A percentile compares a stretch with the other conserved stretches of the same genome.
phyloP scores from a whole-genome alignment of 2,329 filamentous ascomycete species.

The Aspergillus neoniger region DNA sequence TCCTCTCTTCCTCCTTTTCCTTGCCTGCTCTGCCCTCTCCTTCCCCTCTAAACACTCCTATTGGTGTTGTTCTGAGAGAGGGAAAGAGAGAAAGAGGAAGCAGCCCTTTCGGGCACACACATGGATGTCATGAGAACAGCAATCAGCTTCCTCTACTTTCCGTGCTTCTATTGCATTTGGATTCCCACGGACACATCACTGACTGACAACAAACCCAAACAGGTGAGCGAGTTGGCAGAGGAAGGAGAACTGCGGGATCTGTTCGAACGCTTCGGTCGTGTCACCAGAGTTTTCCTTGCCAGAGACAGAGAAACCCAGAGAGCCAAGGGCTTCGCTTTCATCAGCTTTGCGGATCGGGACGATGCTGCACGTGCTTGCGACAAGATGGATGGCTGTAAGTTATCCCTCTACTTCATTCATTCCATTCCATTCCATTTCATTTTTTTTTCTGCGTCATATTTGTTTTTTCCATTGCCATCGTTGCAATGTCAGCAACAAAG shows the following conservation, averaged over 20 bases:
- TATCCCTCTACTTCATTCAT: constrained; percentile 4
- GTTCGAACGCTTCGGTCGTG: constrained; percentile 95
- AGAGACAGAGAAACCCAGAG: constrained; percentile 95
- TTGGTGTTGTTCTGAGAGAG: background rate
- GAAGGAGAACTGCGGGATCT: constrained; percentile 93
- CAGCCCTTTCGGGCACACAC: background rate
- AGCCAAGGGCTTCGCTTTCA: constrained; percentile 98
- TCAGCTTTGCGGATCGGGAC: constrained; percentile 86
- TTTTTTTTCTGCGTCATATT: background rate
- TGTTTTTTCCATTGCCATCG: constrained; percentile 1
- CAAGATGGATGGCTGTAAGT: constrained; percentile 92
- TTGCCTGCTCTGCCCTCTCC: background rate
- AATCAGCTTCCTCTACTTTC: constrained; percentile 13
- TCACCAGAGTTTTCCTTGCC: constrained; percentile 95
- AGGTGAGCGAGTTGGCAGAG: constrained; percentile 97
- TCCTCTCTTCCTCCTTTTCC: background rate
- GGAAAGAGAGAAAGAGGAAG: background rate
- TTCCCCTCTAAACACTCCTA: background rate
- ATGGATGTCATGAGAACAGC: background rate
- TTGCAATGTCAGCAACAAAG: background rate
- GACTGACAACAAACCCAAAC: constrained; percentile 17
- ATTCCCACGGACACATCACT: background rate
- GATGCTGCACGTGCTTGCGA: constrained; percentile 91
- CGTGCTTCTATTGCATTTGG: background rate
- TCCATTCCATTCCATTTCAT: background rate